Evolutionary conservation across 2,329 filamentous ascomycete genomes (phyloP).

Genomic region (Diaporthe eres): DNA sequence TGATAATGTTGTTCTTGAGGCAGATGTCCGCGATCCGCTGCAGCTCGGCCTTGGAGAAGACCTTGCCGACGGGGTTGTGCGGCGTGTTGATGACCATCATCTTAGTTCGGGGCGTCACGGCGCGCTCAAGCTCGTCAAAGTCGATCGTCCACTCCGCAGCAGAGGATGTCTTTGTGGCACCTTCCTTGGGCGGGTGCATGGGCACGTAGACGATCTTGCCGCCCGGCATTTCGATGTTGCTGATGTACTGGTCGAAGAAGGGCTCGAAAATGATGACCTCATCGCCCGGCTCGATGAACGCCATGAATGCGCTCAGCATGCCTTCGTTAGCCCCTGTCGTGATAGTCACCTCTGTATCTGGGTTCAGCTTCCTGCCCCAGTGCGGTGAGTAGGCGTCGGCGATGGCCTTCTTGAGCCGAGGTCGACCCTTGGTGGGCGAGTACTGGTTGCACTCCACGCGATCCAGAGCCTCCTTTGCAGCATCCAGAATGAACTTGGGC

Average conservation of each 20-base stretch:
- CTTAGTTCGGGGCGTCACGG: slow-evolving; percentile 88
- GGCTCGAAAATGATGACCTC: slow-evolving; percentile 99
- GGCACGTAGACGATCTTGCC: slow-evolving; percentile 96
- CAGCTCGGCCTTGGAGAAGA: slow-evolving; percentile 88
- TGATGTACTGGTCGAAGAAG: slow-evolving; percentile 99
- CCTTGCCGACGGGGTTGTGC: slow-evolving; percentile 97
- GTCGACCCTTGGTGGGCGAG: slow-evolving; percentile 93
- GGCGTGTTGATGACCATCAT: slow-evolving; percentile 95
- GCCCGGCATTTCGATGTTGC: slow-evolving; percentile 98
- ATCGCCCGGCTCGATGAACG: slow-evolving; percentile 92
- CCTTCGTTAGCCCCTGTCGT: slow-evolving; percentile 93
- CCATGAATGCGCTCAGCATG: slow-evolving; percentile 99
- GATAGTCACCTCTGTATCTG: slow-evolving; percentile 93
- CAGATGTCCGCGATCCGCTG: slow-evolving; percentile 88
- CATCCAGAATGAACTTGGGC: slow-evolving; percentile 89
- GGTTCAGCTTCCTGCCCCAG: slow-evolving; percentile 86
- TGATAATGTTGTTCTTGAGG: slow-evolving; percentile 93
- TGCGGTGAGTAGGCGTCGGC: slow-evolving; percentile 92
- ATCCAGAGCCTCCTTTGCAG: slow-evolving; percentile 90
- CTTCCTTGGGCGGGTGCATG: slow-evolving; percentile 88
- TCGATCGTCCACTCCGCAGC: slow-evolving; percentile 91
- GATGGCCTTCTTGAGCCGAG: slow-evolving; percentile 91
- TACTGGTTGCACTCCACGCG: slow-evolving; percentile 99
- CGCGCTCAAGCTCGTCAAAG: slow-evolving; percentile 83
- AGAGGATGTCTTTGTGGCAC: slow-evolving; percentile 83